phyloP scores from a whole-genome alignment of 2,329 filamentous ascomycete genomes.

The Xylariaceae sp. region DNA sequence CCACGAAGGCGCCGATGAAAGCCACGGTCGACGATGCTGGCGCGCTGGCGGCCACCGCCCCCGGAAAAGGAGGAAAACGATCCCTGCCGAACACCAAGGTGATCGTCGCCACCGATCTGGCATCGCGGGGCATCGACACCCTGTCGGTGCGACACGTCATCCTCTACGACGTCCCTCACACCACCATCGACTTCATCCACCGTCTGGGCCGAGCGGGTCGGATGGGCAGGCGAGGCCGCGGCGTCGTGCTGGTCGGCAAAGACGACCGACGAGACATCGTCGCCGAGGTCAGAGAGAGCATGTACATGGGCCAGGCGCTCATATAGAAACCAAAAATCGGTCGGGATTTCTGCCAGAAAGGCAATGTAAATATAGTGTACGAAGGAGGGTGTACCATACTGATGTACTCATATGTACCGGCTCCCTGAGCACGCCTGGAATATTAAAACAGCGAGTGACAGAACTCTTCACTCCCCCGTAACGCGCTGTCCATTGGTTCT shows the following conservation, averaged over 20 bases:
- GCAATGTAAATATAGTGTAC: no score
- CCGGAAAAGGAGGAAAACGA: constrained; percentile 33
- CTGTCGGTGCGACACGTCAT: constrained; percentile 85
- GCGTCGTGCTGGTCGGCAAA: constrained; percentile 83
- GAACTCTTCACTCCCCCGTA: no score
- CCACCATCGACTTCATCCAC: constrained; percentile 96
- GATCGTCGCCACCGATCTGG: constrained; percentile 88
- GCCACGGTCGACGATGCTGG: constrained; percentile 8
- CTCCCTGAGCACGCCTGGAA: no score
- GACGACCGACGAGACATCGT: constrained; percentile 86
- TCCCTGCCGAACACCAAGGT: constrained; percentile 74
- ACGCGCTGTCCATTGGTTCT: no score
- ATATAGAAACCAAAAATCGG: no score
- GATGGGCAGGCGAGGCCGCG: constrained; percentile 84
- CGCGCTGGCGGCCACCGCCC: constrained; percentile 15
- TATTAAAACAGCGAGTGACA: no score
- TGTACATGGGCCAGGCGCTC: constrained; percentile 74
- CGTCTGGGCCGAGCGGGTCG: constrained; percentile 83
- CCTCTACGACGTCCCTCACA: constrained; percentile 95
- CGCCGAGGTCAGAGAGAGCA: constrained; percentile 81
- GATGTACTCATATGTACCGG: no score
- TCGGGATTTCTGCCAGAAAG: no score
- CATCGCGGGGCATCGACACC: constrained; percentile 90
- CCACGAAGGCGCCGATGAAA: constrained; percentile 35
- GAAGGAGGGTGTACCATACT: no score